These are phyloP conservation scores for Fusarium burgessii DNA, from an alignment of 2,329 filamentous ascomycete species.

Conservation along the genomic window DNA sequence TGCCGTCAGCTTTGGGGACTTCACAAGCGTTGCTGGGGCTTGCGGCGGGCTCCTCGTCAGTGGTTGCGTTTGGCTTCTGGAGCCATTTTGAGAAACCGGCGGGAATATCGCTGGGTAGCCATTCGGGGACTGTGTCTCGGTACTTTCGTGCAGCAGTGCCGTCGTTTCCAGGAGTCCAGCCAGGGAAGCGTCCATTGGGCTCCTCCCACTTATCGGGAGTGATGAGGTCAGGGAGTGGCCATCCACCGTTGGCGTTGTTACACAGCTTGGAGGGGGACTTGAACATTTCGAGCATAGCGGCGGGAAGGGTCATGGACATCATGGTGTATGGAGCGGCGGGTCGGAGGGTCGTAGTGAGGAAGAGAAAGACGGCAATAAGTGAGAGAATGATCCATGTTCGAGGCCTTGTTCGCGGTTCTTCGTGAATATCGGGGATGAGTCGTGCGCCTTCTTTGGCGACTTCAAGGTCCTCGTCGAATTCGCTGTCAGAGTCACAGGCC, in stretches of 20 bases:
- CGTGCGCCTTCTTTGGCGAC: conserved; percentile 25
- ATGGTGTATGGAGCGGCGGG: conserved; percentile 48
- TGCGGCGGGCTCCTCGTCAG: not conserved
- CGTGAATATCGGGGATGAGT: conserved; percentile 15
- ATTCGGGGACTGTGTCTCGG: conserved; percentile 42
- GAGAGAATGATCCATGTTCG: conserved; percentile 23
- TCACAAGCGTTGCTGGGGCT: conserved; percentile 10
- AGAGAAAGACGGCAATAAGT: conserved; percentile 13
- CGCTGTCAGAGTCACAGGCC: conserved; percentile 35
- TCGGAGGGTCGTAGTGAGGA: conserved; percentile 41
- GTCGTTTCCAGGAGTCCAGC: conserved; percentile 49
- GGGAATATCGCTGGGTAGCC: conserved; percentile 46
- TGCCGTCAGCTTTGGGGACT: conserved; percentile 34
- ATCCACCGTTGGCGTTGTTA: conserved; percentile 36
- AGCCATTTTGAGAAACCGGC: conserved; percentile 49
- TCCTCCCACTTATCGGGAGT: conserved; percentile 43
- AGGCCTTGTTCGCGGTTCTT: conserved; percentile 14
- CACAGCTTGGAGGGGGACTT: conserved; percentile 40
- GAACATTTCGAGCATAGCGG: conserved; percentile 48
- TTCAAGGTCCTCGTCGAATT: conserved; percentile 31
- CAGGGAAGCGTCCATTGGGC: conserved; percentile 44
- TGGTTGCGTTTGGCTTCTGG: conserved; percentile 4
- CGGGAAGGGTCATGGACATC: conserved; percentile 50
- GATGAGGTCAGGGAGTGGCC: conserved; percentile 49
- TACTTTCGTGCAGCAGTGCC: conserved; percentile 44